Base-by-base conservation (phyloP, 1,284 basidiomycete genomes). In the Hortiboletus rubellus region DNA sequence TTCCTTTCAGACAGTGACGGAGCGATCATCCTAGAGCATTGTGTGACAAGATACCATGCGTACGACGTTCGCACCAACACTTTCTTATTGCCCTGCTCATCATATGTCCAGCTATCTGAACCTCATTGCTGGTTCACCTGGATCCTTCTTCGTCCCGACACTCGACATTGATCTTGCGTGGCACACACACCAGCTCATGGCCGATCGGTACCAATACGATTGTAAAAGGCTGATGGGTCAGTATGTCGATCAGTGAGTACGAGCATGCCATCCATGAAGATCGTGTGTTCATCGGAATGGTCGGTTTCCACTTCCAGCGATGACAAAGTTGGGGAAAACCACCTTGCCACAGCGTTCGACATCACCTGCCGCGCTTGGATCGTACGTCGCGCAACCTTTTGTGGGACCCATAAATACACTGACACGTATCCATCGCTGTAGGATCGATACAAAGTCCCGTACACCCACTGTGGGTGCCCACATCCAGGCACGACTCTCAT, bases 391-490 rank as follows among this genome's bases (percentile, higher is more conserved):
- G 22, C 10, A 5, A n/a, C 15, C 11, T 49, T 9, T 17, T 22
- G 18, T 7, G 14, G 30, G 12, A 10, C 18, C 27, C 48, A 49
- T 44, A 43, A 31, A 18, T 8, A 27, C 12, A 30, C 3, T 49
- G 24, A 49, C 24, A 3, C 11, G 10, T 12, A 5, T 46, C 15
- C 18, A 7, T 46, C 24, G 5, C 5, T 27, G 24, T 43, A 78
- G 73, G 63, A 72, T 38, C 74, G 76, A 5, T 82, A 76, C 61
- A 60, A 65, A 2, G 66, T 80, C 3, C 70, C 73, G 5, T 82
- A 82, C 63, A 78, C 72, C 0, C 71, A 81, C 59, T 82, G 81
- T 44, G 79, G 79, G 0, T 81, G 80, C 54, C 77, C 79, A 1
- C 66, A 76, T 2, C 77, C 78, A 0, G 79, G 76, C 3, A 68